Evolutionary conservation across 179 eudicot genomes (phyloP), one percentile per base, ranked within the genome.

Genomic region (Beta corolliflora): DNA sequence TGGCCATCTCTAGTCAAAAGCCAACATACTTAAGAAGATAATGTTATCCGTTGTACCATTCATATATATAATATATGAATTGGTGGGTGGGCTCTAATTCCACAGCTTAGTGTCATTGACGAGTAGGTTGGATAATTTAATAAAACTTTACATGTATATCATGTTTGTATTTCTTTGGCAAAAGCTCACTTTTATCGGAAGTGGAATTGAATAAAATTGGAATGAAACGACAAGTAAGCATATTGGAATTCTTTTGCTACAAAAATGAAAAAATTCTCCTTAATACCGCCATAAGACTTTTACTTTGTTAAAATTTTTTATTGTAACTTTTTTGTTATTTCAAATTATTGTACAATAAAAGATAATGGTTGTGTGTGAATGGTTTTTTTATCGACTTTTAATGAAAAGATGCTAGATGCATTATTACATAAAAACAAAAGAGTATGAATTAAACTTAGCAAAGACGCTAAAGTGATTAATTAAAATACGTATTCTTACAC

Each of bases 11-110:
- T n/a, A 0, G 14, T 73, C 44, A 29, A 5, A 31, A 73, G 9
- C 46, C 31, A 54, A 73, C 63, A 73, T 73, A 55, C 25, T 53
- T 73, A 55, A 73, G 14, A n/a, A 21, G 77, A 73, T 53, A 73
- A 73, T 73, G 77, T 6, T 53, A 73, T 73, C 63, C 9, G 10
- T 13, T 73, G 3, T 9, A 48, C 50, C 23, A 45, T 63, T 63
- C 1, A 61, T 61, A 61, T 10, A 31, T 21, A 8, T 41, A 36
- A 14, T 29, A 31, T 31, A 41, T 5, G 41, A 2, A 25, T 55
- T 19, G 46, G 16, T 41, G 50, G 55, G 77, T 73, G 77, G 77
- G 77, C 76, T 73, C 63, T 45, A 73, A 73, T 18, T 54, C 21
- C 21, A 25, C 21, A 16, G 11, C 61, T 73, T 14, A 12, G 31